A percentile compares a stretch with the other conserved stretches of the same genome.
Evolutionary conservation across 2,329 filamentous ascomycete genomes (phyloP).

Genomic region (Cordyceps cicadae): DNA sequence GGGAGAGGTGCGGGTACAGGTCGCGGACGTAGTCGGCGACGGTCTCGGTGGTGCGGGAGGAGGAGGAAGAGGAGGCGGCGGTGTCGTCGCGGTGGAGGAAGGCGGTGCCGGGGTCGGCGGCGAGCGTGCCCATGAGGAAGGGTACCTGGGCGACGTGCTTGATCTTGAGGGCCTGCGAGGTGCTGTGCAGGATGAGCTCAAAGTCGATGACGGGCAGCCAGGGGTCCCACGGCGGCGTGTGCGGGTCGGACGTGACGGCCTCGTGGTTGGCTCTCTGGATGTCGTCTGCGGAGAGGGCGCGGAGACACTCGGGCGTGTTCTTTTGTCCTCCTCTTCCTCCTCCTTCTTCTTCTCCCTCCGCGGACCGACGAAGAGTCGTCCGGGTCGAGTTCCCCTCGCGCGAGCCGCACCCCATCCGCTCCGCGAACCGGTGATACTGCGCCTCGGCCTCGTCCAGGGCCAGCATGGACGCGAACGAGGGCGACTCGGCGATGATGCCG

Average conservation of each 20-base stretch:
- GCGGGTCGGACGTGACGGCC: not conserved
- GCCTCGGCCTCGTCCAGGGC: conserved; percentile 36
- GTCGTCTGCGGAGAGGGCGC: conserved; percentile 30
- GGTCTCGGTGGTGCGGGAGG: conserved; percentile 19
- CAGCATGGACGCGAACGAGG: conserved; percentile 42
- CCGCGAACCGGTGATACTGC: conserved; percentile 32
- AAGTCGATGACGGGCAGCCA: conserved; percentile 49
- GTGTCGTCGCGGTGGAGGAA: conserved; percentile 25
- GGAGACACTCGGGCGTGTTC: conserved; percentile 34
- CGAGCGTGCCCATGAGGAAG: conserved; percentile 36
- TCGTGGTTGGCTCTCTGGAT: conserved; percentile 33
- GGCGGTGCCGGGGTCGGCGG: conserved; percentile 30
- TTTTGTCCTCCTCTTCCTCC: too few species aligned
- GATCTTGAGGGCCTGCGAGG: conserved; percentile 38
- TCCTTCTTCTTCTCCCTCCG: too few species aligned
- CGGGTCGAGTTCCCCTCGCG: too few species aligned
- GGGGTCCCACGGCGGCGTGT: conserved; percentile 37
- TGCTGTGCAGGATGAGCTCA: conserved; percentile 40
- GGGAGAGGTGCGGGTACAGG: conserved; percentile 26
- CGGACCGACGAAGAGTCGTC: too few species aligned
- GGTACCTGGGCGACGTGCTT: conserved; percentile 48
- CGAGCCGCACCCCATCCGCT: conserved; percentile 19
- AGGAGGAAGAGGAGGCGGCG: too few species aligned
- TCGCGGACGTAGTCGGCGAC: conserved; percentile 27
- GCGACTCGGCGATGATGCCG: conserved; percentile 41